phyloP scores from a whole-genome alignment of 495 filamentous ascomycete genomes.

The Cercophora sp. region DNA sequence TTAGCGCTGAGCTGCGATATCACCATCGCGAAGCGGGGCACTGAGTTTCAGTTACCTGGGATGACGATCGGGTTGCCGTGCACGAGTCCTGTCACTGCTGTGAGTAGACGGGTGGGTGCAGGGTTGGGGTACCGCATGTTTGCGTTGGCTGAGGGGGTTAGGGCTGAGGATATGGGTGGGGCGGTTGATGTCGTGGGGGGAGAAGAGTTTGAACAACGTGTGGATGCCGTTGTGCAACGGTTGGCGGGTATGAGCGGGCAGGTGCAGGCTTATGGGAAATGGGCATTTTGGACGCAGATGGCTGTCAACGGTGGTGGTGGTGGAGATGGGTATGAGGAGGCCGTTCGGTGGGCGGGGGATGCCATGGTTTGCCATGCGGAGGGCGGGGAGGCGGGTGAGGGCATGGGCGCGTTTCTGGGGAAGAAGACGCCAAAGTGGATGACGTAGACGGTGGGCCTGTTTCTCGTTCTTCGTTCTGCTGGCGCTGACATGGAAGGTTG shows the following conservation, averaged over 20 bases:
- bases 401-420: constrained; percentile 21
- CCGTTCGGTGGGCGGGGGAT: constrained; percentile 18
- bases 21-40: constrained; percentile 12
- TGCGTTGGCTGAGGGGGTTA: constrained; percentile 18
- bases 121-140: constrained; percentile 19
- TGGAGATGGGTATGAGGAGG: constrained; percentile 18
- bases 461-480: too few species aligned
- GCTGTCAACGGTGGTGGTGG: constrained; percentile 11
- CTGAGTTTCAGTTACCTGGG: constrained; percentile 19
- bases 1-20: constrained; percentile 26
- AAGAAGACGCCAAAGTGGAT: constrained; percentile 18
- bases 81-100: constrained; percentile 19
- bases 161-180: constrained; percentile 13
- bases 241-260: constrained; percentile 20
- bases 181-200: constrained; percentile 11
- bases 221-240: constrained; percentile 12
- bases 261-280: constrained; percentile 27
- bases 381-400: constrained; percentile 24
- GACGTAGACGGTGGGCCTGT: too few species aligned
- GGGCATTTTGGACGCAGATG: constrained; percentile 28
- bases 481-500: too few species aligned
- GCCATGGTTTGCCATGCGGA: constrained; percentile 24
- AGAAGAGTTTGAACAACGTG: constrained; percentile 11
- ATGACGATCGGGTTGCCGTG: constrained; percentile 26
- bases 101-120: constrained; percentile 16